Percentiles rank a stretch among this genome's conserved stretches.
Conservation (phyloP, 148 eudicot species). For the Polygonum aviculare region DNA sequence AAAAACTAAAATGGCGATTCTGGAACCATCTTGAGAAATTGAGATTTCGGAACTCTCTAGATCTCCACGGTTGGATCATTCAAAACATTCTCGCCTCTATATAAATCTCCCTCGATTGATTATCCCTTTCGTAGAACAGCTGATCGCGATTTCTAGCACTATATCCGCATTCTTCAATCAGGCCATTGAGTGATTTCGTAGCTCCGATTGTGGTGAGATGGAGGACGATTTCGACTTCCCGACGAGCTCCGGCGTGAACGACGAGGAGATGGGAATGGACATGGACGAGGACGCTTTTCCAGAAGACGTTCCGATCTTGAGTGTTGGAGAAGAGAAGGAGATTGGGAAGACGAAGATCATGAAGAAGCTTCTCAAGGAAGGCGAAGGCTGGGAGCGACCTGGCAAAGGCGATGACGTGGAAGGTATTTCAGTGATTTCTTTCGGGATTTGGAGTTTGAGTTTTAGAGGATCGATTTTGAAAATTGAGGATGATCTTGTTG, state of each 20-base stretch:
- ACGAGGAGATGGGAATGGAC: conserved; percentile 17
- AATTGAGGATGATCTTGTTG: background rate
- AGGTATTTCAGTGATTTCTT: conserved; percentile 27
- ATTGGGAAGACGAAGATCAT: conserved; percentile 53
- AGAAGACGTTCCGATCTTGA: conserved; percentile 18
- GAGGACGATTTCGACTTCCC: conserved; percentile 33
- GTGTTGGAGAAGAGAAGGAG: conserved; percentile 69
- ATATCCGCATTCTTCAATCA: background rate
- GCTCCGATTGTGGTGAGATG: conserved; percentile 8
- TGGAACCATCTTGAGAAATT: background rate
- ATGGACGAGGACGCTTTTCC: conserved; percentile 19
- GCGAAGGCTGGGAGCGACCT: conserved; percentile 69
- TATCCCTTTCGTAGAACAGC: background rate
- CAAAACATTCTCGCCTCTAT: background rate
- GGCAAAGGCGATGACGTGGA: conserved; percentile 68
- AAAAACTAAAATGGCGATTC: background rate
- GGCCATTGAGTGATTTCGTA: background rate
- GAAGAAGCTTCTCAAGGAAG: conserved; percentile 71
- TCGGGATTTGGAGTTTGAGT: background rate
- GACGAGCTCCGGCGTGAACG: conserved; percentile 13
- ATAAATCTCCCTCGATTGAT: background rate
- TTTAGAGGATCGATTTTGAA: background rate
- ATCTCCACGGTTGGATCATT: background rate
- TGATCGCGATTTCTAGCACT: background rate
- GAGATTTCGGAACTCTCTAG: conserved; percentile 1